Evolutionary conservation across 2,329 filamentous ascomycete species (phyloP), one percentile per base, ranked within the genome.

Genomic region (Epichloe festucae): DNA sequence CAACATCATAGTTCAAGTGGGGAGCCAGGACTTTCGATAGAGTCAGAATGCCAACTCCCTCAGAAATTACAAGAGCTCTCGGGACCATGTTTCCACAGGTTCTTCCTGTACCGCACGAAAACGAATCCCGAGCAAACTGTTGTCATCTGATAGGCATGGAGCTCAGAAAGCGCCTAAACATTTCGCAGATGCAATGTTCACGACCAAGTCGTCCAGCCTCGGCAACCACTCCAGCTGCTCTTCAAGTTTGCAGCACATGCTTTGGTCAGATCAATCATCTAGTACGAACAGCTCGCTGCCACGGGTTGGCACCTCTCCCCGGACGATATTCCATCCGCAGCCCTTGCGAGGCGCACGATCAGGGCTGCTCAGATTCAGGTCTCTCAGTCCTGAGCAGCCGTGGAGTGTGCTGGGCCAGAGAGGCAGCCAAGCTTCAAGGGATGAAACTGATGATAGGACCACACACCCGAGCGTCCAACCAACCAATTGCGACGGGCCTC

Each of bases 11-110:
- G 58, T 67, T 35, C 55, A 53, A 21, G 63, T 67, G 46, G 63
- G 65, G 1, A 58, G 55, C 17, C 57, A 62, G 34, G 54, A 58
- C 31, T 55, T 63, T 50, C 58, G 57, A 23, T 67, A 64, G 65
- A 65, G 59, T 48, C 54, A 53, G 19, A 45, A 54, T 17, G 53
- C 49, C 50, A 50, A 52, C 51, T 54, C 50, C 34, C 53, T 54
- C n/a, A 45, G 35, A 34, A 41, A 42, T 23, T 48, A 46, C 19
- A 43, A 46, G 21, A 44, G 44, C 43, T 48, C 48, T 6, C 50
- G 43, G 39, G 19, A 50, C n/a, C 42, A 44, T n/a, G 3, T 17
- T 14, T 50, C 48, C 10, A 10, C 19, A 8, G 3, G 19, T 38
- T 48, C 48, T 31, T 38, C 44, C 6, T 6, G 15, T 15, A 12